Base-by-base conservation (phyloP, 2,329 filamentous ascomycete species). In the Cercospora sp. region DNA sequence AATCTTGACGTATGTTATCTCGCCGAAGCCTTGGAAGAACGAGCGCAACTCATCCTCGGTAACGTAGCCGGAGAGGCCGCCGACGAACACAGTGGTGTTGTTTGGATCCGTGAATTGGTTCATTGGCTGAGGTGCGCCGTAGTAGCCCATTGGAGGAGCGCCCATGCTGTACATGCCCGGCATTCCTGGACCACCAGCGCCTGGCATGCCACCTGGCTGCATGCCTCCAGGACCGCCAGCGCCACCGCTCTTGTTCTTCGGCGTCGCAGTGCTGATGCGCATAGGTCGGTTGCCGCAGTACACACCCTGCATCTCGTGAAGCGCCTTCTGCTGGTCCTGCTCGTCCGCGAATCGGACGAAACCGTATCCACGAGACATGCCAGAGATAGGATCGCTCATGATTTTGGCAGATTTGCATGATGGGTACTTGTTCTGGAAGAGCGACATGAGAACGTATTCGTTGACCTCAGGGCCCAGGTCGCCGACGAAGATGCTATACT, bases 1-100 rank as follows among this genome's bases (percentile, higher is more conserved):
- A 68, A 99, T 99, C 89, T 99, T 99, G 85, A 99, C 95, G 81
- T 99, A 99, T 76, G 95, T 99, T 79, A 99, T 99, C 81, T 99
- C 95, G 69, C 95, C 95, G 73, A 99, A 99, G 75, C 95, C 95
- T 82, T 99, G 95, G 90, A 99, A 99, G 88, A 99, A 99, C 0
- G 94, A 97, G 71, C 95, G 93, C n/a, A 99, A 90, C 85, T 99
- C 95, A 77, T 99, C 95, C 85, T 99, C 95, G 59, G 95, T 99
- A 71, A 99, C 95, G 77, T 99, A 99, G 73, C 95, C 95, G 43
- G 94, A 97, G 5, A 99, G 89, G 64, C 95, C 95, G 73, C 95
- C 95, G 65, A 99, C 95, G 77, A 99, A 99, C 71, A 99, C 95
- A 21, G 95, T 99, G 18, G 95, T 99, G 85, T 99, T 99, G 88